Base-by-base conservation (phyloP, 148 eudicot genomes). In the Nepenthes gracilis region DNA sequence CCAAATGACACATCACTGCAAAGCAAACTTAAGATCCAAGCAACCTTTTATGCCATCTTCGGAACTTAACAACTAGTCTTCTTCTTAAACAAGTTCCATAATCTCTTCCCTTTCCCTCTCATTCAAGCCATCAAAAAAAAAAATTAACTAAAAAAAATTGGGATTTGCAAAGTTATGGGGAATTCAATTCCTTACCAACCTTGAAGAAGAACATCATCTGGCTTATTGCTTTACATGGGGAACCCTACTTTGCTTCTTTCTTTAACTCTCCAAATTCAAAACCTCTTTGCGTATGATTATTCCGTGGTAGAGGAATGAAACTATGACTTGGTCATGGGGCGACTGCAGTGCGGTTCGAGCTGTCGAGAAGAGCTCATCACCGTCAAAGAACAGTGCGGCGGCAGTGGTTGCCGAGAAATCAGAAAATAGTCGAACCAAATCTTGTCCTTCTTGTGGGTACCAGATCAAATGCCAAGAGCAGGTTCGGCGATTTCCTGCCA, bases 401-500 rank as follows among this genome's bases (percentile, higher is more conserved):
- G 37, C 12, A 6, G 60, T 2, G 11, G 37, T 23, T 10, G 43
- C 53, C 23, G 10, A 36, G 32, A 33, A 2, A 2, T 8, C 15
- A 7, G 57, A 52, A 45, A 2, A 33, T 14, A 4, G 5, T 9
- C 43, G 36, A 23, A 56, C 58, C 10, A 68, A 55, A 54, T 61
- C 74, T 51, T 84, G 90, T 59, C 90, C 90, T 59, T 77, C 90
- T 11, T 84, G 90, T 68, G 90, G 90, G 38, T 82, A 81, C 36
- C 80, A 63, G 59, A 77, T 84, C 74, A 79, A 71, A 60, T 69
- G 65, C 35, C 70, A 72, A 66, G 77, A 77, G 64, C 80, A 83
- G 84, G 84, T 79, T 35, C 2, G n/a, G 23, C 45, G 12, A 47
- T 45, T 2, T 59, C 0, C n/a, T 58, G 12, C 15, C 47, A 9